These are phyloP conservation scores for Dionaea muscipula DNA, from an alignment of 179 eudicot genomes.

Conservation along the genomic window DNA sequence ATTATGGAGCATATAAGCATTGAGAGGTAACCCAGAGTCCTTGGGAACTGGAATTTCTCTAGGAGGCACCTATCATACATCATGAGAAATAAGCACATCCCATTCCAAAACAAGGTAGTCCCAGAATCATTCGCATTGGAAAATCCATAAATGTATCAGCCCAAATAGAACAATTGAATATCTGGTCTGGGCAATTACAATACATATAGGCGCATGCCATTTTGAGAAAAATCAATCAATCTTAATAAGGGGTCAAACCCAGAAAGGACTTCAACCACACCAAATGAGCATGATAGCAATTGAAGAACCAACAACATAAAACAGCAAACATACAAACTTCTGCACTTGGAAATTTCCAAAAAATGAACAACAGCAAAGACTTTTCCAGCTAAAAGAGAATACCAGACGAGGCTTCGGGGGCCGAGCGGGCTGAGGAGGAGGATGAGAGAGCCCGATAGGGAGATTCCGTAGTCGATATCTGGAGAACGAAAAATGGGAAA, in stretches of 20 bases:
- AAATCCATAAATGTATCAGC: too few species aligned
- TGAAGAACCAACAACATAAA: not conserved
- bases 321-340: not conserved
- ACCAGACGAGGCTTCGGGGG: conserved; percentile 63
- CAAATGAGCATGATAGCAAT: not conserved
- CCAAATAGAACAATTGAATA: too few species aligned
- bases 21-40: conserved; percentile 70
- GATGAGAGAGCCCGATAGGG: conserved; percentile 37
- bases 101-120: too few species aligned
- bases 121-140: too few species aligned
- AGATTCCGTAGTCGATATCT: conserved; percentile 33
- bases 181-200: too few species aligned
- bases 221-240: too few species aligned
- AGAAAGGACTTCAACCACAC: not conserved
- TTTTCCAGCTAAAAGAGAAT: too few species aligned
- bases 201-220: too few species aligned
- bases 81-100: conserved; percentile 6
- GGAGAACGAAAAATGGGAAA: conserved; percentile 62
- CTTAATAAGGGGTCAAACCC: too few species aligned
- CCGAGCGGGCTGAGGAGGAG: conserved; percentile 68
- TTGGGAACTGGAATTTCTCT: conserved; percentile 74
- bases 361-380: too few species aligned
- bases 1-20: conserved; percentile 87
- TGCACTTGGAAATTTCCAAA: not conserved
- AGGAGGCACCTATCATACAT: conserved; percentile 50